phyloP scores from a whole-genome alignment of 148 eudicot genomes.

The Arctostaphylos glauca region DNA sequence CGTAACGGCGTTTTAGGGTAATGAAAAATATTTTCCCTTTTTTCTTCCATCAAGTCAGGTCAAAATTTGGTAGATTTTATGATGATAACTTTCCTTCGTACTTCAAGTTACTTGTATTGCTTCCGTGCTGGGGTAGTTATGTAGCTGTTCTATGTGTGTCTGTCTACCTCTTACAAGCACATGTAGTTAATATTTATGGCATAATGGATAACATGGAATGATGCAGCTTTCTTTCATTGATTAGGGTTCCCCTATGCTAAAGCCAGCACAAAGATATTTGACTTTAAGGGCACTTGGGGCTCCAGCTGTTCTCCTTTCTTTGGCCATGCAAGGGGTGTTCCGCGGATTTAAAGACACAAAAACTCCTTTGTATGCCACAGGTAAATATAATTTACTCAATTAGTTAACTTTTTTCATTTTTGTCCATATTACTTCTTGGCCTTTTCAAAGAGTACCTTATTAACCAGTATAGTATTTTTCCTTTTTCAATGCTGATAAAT shows the following conservation, averaged over 20 bases:
- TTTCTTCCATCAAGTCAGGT: background rate
- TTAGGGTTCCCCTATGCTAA: slow-evolving; percentile 84
- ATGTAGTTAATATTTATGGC: too few relatives aligned
- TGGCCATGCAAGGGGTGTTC: slow-evolving; percentile 98
- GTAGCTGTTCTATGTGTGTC: background rate
- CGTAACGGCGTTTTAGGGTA: too few relatives aligned
- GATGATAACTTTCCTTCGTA: background rate
- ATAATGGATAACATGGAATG: background rate
- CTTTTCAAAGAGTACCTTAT: background rate
- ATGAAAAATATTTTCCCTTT: background rate
- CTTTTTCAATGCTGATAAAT: background rate
- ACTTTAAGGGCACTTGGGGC: slow-evolving; percentile 82
- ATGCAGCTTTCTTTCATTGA: background rate
- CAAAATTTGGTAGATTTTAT: background rate
- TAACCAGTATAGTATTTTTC: background rate
- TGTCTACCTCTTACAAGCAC: background rate
- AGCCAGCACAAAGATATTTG: slow-evolving; percentile 69
- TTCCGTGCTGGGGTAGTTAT: background rate
- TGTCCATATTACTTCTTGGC: background rate
- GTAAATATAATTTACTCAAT: slow-evolving; percentile 28
- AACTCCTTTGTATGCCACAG: slow-evolving; percentile 94
- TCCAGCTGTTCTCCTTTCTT: slow-evolving; percentile 90
- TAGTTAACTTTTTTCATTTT: background rate
- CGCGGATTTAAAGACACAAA: slow-evolving; percentile 92
- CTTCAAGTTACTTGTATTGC: background rate